Percentiles rank a stretch among this genome's conserved stretches.
Conservation (phyloP, 164 flowering plant species). For the Nymphaea colorata region DNA sequence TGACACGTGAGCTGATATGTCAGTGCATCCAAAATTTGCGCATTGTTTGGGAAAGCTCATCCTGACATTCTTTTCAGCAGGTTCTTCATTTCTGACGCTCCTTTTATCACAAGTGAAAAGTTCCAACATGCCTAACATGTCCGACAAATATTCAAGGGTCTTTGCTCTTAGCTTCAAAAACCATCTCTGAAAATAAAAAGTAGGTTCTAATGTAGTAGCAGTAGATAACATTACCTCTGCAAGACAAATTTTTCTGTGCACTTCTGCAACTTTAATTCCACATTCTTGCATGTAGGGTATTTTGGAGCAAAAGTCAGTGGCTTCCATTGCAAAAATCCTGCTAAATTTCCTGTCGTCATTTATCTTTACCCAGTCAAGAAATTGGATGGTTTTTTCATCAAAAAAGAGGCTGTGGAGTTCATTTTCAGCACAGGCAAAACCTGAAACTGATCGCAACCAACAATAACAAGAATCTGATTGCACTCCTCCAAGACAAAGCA, state of each 20-base stretch:
- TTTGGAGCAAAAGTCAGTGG: conserved; percentile 7
- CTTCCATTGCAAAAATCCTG: conserved; percentile 8
- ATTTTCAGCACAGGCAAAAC: conserved; percentile 36
- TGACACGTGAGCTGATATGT: conserved; percentile 23
- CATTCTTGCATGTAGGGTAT: conserved; percentile 5
- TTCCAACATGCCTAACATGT: conserved; percentile 26
- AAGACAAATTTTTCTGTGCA: conserved; percentile 17
- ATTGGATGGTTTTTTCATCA: conserved; percentile 12
- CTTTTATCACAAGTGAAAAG: conserved; percentile 8
- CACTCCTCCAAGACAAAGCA: conserved; percentile 20
- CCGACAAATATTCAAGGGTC: conserved; percentile 27
- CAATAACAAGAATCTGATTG: conserved; percentile 23
- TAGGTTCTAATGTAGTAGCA: conserved; percentile 10
- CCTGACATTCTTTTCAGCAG: conserved; percentile 1
- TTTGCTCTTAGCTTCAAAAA: conserved; percentile 45
- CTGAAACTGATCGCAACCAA: conserved; percentile 53
- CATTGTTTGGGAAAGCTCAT: conserved; percentile 4
- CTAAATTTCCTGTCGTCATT: conserved; percentile 5
- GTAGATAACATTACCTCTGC: conserved; percentile 23
- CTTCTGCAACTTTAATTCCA: conserved; percentile 17
- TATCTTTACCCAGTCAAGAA: conserved; percentile 12
- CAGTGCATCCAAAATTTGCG: conserved; percentile 11
- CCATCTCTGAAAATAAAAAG: conserved; percentile 66
- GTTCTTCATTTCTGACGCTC: background rate
- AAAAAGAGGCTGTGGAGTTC: conserved; percentile 22